Evolutionary conservation across 2,329 filamentous ascomycete genomes (phyloP).

Genomic region (Macroventuria anomochaeta): DNA sequence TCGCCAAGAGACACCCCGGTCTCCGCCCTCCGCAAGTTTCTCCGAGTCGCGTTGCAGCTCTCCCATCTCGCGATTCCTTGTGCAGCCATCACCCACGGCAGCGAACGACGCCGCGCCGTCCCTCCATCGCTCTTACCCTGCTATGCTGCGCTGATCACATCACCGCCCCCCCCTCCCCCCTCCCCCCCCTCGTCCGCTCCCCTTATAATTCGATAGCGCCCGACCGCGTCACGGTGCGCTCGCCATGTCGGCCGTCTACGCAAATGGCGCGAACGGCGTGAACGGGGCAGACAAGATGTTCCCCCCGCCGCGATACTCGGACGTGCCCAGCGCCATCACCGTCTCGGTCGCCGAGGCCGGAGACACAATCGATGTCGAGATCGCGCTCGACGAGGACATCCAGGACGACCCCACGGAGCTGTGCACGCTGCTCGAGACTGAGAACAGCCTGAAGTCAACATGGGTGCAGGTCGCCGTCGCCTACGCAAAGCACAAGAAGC

Average conservation of each 20-base stretch:
- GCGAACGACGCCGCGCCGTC: slow-evolving; percentile 25
- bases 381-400: slow-evolving; percentile 82
- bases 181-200: slow-evolving; percentile 4
- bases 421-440: slow-evolving; percentile 93
- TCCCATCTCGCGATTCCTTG: slow-evolving; percentile 18
- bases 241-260: slow-evolving; percentile 60
- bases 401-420: slow-evolving; percentile 94
- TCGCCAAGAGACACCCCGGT: neutral
- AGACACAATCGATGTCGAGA: slow-evolving; percentile 81
- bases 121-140: slow-evolving; percentile 13
- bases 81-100: slow-evolving; percentile 28
- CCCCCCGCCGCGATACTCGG: slow-evolving; percentile 61
- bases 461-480: slow-evolving; percentile 99
- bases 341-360: slow-evolving; percentile 66
- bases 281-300: slow-evolving; percentile 53
- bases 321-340: slow-evolving; percentile 68
- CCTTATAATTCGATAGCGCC: slow-evolving; percentile 13
- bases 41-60: slow-evolving; percentile 19
- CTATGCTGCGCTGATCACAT: slow-evolving; percentile 32
- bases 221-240: slow-evolving; percentile 22
- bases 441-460: slow-evolving; percentile 86
- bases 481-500: slow-evolving; percentile 94
- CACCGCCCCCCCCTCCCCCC: slow-evolving; percentile 3
- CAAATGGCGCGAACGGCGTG: slow-evolving; percentile 57
- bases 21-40: slow-evolving; percentile 24